Conservation (phyloP, 73 alveolate species). For the Paramecium biaurelia region DNA sequence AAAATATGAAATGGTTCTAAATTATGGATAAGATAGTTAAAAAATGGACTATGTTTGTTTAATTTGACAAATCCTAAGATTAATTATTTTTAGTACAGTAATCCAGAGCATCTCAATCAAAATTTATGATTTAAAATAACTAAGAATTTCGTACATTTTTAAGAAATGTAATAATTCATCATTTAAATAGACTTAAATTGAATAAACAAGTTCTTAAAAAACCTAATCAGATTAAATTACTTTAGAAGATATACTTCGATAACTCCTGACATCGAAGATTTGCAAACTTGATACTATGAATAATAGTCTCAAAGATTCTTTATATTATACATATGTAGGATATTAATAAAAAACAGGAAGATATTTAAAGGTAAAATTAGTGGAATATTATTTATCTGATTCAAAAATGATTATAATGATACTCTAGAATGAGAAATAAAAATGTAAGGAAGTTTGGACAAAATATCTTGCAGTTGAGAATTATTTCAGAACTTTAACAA, state of each 20-base stretch:
- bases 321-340: neutral
- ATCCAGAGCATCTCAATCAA: neutral
- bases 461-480: neutral
- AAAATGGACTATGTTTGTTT: neutral
- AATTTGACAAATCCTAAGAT: neutral
- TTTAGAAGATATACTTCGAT: neutral
- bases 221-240: neutral
- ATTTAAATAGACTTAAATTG: neutral
- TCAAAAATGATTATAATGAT: neutral
- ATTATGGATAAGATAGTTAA: neutral
- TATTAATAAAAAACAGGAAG: neutral
- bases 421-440: neutral
- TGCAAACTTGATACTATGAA: neutral
- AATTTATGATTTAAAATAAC: neutral
- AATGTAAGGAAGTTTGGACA: neutral
- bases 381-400: neutral
- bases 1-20: constrained; percentile 15
- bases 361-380: neutral
- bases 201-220: neutral
- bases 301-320: neutral
- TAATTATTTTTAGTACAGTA: neutral
- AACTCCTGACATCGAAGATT: neutral
- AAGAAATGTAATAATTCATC: neutral
- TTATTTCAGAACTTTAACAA: neutral
- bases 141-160: neutral